A percentile compares a stretch with the other conserved stretches of the same genome.
These are phyloP conservation scores for Ciborinia camelliae DNA, from an alignment of 2,329 filamentous ascomycete genomes.

Conservation along the genomic window DNA sequence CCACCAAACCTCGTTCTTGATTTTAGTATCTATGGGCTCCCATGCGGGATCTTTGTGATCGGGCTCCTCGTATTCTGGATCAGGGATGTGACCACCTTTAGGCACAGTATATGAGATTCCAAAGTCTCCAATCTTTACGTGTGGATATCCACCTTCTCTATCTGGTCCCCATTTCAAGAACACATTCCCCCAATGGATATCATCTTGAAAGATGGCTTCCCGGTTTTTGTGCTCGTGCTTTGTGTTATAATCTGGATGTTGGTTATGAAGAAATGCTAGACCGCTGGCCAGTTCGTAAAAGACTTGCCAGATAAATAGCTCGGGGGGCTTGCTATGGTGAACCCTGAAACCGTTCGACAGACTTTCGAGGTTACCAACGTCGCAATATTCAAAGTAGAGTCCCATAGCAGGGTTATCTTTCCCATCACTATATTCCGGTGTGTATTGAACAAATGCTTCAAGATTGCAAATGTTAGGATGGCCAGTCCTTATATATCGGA, in stretches of 20 bases:
- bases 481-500: background rate
- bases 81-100: background rate
- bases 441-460: constrained; percentile 10
- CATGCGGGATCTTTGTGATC: background rate
- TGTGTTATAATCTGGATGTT: constrained; percentile 11
- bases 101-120: background rate
- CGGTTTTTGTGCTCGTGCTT: background rate
- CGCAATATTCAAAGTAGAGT: constrained; percentile 12
- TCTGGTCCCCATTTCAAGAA: constrained; percentile 5
- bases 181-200: background rate
- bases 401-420: background rate
- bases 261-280: constrained; percentile 11
- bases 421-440: background rate
- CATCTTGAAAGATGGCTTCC: background rate
- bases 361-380: background rate
- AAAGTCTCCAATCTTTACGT: constrained; percentile 13
- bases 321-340: background rate
- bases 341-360: background rate
- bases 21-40: background rate
- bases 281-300: background rate
- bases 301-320: background rate
- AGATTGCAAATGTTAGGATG: constrained; percentile 12
- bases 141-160: background rate
- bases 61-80: background rate
- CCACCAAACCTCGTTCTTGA: background rate